Percentiles rank a stretch among this genome's conserved stretches.
phyloP scores from a whole-genome alignment of 176 grass and related monocot genomes.

The Triticum dicoccoides region DNA sequence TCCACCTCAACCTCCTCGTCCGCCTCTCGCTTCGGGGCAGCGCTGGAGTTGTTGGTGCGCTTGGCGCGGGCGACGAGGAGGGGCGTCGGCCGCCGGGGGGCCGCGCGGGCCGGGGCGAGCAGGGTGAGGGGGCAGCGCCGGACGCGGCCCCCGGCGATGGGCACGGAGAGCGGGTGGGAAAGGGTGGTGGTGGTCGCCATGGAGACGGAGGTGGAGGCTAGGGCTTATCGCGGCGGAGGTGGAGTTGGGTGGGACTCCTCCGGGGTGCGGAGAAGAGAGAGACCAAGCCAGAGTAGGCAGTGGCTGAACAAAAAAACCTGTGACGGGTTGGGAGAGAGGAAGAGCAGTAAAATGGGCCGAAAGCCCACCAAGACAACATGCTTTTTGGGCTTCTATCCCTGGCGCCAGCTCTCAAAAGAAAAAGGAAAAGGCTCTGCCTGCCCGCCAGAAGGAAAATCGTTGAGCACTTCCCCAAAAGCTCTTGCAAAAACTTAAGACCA shows the following conservation, averaged over 20 bases:
- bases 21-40: conserved; percentile 11
- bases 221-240: conserved; percentile 66
- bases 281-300: background rate
- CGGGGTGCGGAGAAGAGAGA: background rate
- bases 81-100: conserved; percentile 21
- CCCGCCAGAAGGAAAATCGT: too few relatives aligned
- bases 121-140: conserved; percentile 6
- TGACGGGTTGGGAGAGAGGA: background rate
- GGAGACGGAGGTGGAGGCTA: conserved; percentile 33
- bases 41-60: conserved; percentile 34
- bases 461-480: too few relatives aligned
- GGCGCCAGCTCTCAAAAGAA: too few relatives aligned
- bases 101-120: background rate
- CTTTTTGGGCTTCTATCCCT: too few relatives aligned
- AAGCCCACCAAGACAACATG: background rate
- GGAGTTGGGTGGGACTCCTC: conserved; percentile 4
- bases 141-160: background rate
- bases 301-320: background rate
- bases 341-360: background rate
- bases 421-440: too few relatives aligned
- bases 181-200: conserved; percentile 51
- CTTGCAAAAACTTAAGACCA: too few relatives aligned
- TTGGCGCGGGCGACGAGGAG: conserved; percentile 47
- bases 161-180: conserved; percentile 39
- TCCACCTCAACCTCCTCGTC: conserved; percentile 78